Evolutionary conservation across 176 grass and related monocot genomes (phyloP), one percentile per base, ranked within the genome.

Genomic region (Elymus sibiricus): DNA sequence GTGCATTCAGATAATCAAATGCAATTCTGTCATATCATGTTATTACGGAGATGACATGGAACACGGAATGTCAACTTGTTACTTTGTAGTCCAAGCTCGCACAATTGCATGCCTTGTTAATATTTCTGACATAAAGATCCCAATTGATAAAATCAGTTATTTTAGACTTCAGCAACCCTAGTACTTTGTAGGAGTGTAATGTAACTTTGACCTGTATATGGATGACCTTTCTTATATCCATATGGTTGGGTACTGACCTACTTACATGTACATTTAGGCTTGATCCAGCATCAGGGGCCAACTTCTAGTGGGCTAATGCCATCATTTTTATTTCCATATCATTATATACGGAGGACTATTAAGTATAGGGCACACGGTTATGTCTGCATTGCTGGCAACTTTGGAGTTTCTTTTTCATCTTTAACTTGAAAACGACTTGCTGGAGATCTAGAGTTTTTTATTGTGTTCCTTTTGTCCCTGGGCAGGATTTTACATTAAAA

Each of bases 401-500:
- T 81, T 77, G 49, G 42, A 69, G 39, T 42, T 86, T 35, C 70
- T 35, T 40, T 83, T 58, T 34, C 63, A 61, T 21, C 55, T 49
- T 77, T 61, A 10, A 42, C 72, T 63, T 44, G 14, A 60, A 79
- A 89, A 64, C 17, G 19, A 46, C 66, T 66, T 87, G 2, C 7
- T 80, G 26, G 56, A 75, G 47, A 84, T 83, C n/a, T 73, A 56
- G 43, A 6, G 10, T 79, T 75, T 49, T 73, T 73, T 65, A 60
- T 63, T 80, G 8, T 58, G 17, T 76, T 77, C 37, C 10, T 29
- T 74, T 74, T 85, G 72, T 68, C 31, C 9, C 27, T 83, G 26
- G 0, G 40, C 89, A 91, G 89, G 85, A 69, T 80, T 83, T 34
- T 65, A 5, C 75, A 78, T 26, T 19, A 60, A 60, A 59, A 75